Conservation (phyloP, 352 stramenopile genomes). For the Phytophthora pisi region DNA sequence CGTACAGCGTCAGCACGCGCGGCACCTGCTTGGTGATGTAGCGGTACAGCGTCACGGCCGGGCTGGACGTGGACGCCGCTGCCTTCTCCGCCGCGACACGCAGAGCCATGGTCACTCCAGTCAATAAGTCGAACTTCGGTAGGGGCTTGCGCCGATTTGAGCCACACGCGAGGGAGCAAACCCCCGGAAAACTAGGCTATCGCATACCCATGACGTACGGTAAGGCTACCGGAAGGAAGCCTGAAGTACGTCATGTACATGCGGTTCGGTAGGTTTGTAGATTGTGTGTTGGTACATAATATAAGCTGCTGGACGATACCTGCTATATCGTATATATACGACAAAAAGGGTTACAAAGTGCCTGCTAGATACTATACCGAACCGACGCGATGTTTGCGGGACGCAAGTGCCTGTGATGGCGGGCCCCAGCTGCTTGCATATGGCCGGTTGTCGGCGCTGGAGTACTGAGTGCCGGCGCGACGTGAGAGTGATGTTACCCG, state of each 20-base stretch:
- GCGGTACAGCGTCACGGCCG: slow-evolving; percentile 86
- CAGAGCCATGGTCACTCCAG: slow-evolving; percentile 61
- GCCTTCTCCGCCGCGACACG: slow-evolving; percentile 77
- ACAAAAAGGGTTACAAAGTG: background rate
- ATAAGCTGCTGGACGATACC: background rate
- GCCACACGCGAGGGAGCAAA: slow-evolving; percentile 16
- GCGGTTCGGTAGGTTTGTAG: background rate
- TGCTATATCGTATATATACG: background rate
- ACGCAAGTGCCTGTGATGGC: background rate
- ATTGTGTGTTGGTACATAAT: background rate
- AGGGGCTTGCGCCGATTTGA: slow-evolving; percentile 24
- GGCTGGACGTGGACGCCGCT: slow-evolving; percentile 51
- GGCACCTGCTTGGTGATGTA: slow-evolving; percentile 93
- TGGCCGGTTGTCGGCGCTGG: background rate
- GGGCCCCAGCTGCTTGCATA: background rate
- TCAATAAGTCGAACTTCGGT: background rate
- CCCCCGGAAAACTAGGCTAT: slow-evolving; percentile 8
- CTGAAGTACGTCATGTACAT: background rate
- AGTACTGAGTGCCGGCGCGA: background rate
- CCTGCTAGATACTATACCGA: slow-evolving; percentile 1
- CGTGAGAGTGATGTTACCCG: background rate
- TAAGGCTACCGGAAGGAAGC: background rate
- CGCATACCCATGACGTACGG: background rate
- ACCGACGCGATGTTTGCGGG: background rate
- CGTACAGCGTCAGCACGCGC: slow-evolving; percentile 97